Conservation (phyloP, 352 stramenopile genomes). For the Thalassiosira tumida region DNA sequence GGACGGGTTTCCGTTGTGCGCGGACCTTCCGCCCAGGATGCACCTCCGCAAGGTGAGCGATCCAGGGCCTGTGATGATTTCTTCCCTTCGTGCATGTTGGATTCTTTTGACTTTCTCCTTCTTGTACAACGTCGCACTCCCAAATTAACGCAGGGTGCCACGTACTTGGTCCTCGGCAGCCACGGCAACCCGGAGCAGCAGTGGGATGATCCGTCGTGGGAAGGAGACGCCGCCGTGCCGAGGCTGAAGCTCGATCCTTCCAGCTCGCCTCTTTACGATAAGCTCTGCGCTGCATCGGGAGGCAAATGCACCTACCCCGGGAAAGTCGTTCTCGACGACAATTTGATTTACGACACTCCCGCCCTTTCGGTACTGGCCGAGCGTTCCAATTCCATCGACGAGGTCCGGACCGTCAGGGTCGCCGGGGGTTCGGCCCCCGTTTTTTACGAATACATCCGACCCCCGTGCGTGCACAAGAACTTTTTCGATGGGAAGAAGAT, state of each 20-base stretch:
- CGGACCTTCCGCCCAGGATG: conserved; percentile 72
- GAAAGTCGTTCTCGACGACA: conserved; percentile 80
- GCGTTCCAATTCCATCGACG: conserved; percentile 80
- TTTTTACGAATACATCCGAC: conserved; percentile 82
- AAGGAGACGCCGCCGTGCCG: neutral
- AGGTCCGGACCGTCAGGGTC: conserved; percentile 81
- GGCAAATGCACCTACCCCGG: conserved; percentile 73
- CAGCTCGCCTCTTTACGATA: conserved; percentile 55
- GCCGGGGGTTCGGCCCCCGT: conserved; percentile 44
- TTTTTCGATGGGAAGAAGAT: conserved; percentile 52
- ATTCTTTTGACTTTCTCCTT: no score
- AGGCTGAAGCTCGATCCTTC: conserved; percentile 37
- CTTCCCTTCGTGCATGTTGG: no score
- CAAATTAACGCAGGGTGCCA: conserved; percentile 74
- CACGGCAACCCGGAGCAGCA: conserved; percentile 41
- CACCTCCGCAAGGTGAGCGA: conserved; percentile 76
- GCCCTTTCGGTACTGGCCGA: conserved; percentile 54
- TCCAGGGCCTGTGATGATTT: no score
- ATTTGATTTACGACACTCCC: conserved; percentile 71
- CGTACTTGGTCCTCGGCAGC: conserved; percentile 72
- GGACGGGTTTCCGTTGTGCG: conserved; percentile 85
- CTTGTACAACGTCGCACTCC: no score
- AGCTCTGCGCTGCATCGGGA: conserved; percentile 71
- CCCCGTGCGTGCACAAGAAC: conserved; percentile 72
- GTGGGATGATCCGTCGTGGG: conserved; percentile 19